Evolutionary conservation across 768 basidiomycete genomes (phyloP).

Genomic region (Termitomyces sp.): DNA sequence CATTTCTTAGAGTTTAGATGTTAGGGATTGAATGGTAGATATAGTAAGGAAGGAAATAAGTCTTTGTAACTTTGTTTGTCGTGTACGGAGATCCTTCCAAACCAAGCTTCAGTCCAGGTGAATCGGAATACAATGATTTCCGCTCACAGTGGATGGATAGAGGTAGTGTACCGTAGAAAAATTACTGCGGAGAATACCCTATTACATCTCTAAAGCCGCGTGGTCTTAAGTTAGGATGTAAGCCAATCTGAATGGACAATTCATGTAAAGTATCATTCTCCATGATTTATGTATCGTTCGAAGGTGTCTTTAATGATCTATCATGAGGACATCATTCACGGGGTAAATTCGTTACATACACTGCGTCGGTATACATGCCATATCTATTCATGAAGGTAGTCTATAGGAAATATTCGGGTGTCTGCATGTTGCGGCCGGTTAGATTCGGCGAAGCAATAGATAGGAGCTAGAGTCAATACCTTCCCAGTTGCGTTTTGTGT

Average conservation of each 20-base stretch:
- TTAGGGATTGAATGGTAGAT: neutral
- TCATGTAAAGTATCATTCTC: neutral
- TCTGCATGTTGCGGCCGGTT: constrained; percentile 29
- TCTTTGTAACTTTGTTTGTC: neutral
- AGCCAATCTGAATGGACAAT: neutral
- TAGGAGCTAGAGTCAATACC: constrained; percentile 32
- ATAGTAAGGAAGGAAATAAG: neutral
- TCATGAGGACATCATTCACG: neutral
- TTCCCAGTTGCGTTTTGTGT: constrained; percentile 68
- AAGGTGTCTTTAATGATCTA: neutral
- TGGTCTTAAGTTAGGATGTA: neutral
- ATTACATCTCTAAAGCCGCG: neutral
- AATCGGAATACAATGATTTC: neutral
- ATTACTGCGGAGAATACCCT: no score
- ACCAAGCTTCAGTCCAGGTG: neutral
- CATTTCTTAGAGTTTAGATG: neutral
- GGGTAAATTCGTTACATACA: constrained; percentile 8
- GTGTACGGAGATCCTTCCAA: neutral
- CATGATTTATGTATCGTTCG: neutral
- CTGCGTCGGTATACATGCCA: constrained; percentile 11
- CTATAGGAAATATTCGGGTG: constrained; percentile 78
- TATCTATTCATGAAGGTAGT: constrained; percentile 12
- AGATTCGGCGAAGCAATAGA: constrained; percentile 9
- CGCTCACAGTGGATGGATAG: neutral
- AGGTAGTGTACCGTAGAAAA: neutral